Conservation (phyloP, 1,284 basidiomycete species). For the Mycosarcoma maydis region DNA sequence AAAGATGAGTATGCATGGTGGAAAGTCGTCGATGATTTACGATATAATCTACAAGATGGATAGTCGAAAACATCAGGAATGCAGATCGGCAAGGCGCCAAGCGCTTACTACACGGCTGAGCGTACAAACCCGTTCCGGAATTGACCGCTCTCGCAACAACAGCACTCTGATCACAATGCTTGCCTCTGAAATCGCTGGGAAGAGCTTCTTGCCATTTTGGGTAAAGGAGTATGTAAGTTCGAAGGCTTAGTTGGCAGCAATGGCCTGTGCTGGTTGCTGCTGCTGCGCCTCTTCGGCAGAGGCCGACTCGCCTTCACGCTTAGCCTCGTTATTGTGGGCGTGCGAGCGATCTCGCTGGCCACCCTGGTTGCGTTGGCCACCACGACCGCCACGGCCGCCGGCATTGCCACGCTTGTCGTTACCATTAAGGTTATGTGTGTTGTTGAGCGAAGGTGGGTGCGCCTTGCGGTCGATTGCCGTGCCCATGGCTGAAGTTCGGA, state of each 20-base stretch:
- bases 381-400: conserved; percentile 55
- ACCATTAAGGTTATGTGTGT: conserved; percentile 49
- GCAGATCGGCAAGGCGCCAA: conserved; percentile 3
- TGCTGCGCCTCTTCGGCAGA: conserved; percentile 28
- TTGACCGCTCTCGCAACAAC: not conserved
- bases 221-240: not conserved
- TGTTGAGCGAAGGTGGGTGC: conserved; percentile 53
- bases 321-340: conserved; percentile 22
- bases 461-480: conserved; percentile 78
- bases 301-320: conserved; percentile 37
- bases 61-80: conserved; percentile 22
- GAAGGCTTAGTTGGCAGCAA: conserved; percentile 37
- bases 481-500: conserved; percentile 88
- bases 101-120: not conserved
- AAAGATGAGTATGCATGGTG: conserved; percentile 8
- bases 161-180: not conserved
- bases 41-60: conserved; percentile 26
- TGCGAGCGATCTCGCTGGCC: conserved; percentile 40
- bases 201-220: conserved; percentile 17
- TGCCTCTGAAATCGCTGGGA: not conserved
- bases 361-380: conserved; percentile 53
- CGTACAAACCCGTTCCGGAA: not conserved
- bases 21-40: conserved; percentile 21
- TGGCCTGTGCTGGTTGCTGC: conserved; percentile 31
- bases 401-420: conserved; percentile 49